phyloP scores from a whole-genome alignment of 805 yeast species.

The Saccharomycopsis fodiens region DNA sequence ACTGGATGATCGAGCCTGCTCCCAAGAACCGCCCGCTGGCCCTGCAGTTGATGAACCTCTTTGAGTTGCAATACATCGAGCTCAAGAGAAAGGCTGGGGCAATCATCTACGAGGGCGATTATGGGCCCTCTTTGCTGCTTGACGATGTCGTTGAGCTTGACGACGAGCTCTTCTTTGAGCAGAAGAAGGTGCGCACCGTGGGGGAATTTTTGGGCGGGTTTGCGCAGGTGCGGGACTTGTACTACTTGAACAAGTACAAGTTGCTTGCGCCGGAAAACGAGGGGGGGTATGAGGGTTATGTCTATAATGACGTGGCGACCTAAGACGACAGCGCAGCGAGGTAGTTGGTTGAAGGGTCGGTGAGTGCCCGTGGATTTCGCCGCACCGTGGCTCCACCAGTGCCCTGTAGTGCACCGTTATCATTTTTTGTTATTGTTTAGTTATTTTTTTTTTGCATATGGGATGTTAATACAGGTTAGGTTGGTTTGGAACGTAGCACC shows the following conservation, averaged over 20 bases:
- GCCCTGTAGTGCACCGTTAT: no score
- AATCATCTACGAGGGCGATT: slow-evolving; percentile 90
- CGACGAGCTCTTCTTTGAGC: slow-evolving; percentile 7
- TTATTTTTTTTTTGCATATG: no score
- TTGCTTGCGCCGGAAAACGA: not conserved
- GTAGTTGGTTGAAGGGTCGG: no score
- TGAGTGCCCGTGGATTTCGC: no score
- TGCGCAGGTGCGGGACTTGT: slow-evolving; percentile 2
- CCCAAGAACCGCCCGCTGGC: slow-evolving; percentile 81
- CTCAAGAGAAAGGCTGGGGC: slow-evolving; percentile 84
- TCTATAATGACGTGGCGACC: no score
- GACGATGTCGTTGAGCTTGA: slow-evolving; percentile 8
- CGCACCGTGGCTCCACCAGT: no score
- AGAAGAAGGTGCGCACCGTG: slow-evolving; percentile 1
- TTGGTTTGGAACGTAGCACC: no score
- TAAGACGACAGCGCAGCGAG: no score
- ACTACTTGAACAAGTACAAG: slow-evolving; percentile 7
- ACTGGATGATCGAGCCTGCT: slow-evolving; percentile 83
- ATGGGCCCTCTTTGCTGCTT: slow-evolving; percentile 51
- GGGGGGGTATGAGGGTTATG: not conserved
- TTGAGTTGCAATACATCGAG: slow-evolving; percentile 74
- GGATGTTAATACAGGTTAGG: no score
- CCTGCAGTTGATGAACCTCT: slow-evolving; percentile 51
- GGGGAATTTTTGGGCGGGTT: slow-evolving; percentile 10
- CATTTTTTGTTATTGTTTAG: no score